A percentile compares a stretch with the other conserved stretches of the same genome.
Evolutionary conservation across 768 basidiomycete species (phyloP).

Genomic region (Omphalotus guepiniiformis): DNA sequence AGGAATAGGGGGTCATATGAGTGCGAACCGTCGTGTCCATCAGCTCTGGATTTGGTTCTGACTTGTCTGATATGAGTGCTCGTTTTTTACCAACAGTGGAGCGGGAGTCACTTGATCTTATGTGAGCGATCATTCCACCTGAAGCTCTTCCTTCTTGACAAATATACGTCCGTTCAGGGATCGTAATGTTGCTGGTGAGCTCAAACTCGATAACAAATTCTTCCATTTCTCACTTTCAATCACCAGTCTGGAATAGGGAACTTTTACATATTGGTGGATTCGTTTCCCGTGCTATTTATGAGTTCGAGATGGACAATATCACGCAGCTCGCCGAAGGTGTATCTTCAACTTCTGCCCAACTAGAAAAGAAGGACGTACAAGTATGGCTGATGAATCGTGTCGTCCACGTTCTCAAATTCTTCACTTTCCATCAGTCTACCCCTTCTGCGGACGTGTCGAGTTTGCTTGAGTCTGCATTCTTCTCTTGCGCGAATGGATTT

Average conservation of each 20-base stretch:
- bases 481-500: conserved; percentile 56
- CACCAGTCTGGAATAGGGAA: conserved; percentile 84
- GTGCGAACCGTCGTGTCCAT: too few relatives aligned
- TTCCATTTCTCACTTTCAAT: conserved; percentile 4
- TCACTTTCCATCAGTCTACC: conserved; percentile 85
- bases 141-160: background rate
- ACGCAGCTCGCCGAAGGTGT: conserved; percentile 40
- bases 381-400: conserved; percentile 54
- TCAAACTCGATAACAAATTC: conserved; percentile 3
- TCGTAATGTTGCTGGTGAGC: conserved; percentile 70
- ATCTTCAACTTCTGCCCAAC: conserved; percentile 23
- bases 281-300: conserved; percentile 78
- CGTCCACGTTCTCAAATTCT: conserved; percentile 82
- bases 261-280: conserved; percentile 82
- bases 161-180: conserved; percentile 44
- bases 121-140: conserved; percentile 42
- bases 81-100: conserved; percentile 96
- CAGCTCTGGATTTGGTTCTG: too few relatives aligned
- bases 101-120: conserved; percentile 86
- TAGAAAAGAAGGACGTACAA: conserved; percentile 38
- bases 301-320: conserved; percentile 68
- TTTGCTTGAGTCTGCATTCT: conserved; percentile 75
- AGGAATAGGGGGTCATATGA: conserved; percentile 61
- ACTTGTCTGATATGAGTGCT: conserved; percentile 61
- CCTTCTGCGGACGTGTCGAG: conserved; percentile 76